phyloP scores from a whole-genome alignment of 306 rosid species.

The Pachyrhizus erosus region DNA sequence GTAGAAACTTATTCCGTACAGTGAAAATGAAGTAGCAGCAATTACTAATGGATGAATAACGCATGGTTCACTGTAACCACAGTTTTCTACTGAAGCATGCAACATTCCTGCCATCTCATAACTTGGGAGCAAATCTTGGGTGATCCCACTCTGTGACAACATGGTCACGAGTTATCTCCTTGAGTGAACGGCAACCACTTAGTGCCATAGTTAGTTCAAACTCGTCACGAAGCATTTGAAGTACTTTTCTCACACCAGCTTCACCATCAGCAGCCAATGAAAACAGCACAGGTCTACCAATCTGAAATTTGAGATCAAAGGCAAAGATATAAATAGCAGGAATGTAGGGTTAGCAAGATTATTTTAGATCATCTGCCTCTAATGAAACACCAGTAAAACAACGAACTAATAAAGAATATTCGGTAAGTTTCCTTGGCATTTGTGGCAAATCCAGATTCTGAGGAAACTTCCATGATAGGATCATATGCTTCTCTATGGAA shows the following conservation, averaged over 20 bases:
- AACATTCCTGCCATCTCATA: constrained; percentile 30
- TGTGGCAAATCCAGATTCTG: not conserved
- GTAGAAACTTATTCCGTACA: constrained; percentile 16
- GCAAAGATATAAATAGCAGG: not conserved
- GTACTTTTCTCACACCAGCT: constrained; percentile 90
- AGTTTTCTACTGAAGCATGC: constrained; percentile 30
- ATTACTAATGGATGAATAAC: not conserved
- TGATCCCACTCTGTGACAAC: constrained; percentile 75
- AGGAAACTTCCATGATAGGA: not conserved
- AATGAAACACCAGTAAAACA: constrained; percentile 5
- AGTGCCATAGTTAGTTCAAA: constrained; percentile 91
- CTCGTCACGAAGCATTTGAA: constrained; percentile 81
- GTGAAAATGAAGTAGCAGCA: not conserved
- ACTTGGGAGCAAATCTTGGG: constrained; percentile 56
- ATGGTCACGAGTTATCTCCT: constrained; percentile 92
- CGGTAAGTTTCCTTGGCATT: not conserved
- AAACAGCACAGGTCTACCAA: constrained; percentile 91
- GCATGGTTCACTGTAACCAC: not conserved
- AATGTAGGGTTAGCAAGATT: not conserved
- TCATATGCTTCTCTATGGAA: constrained; percentile 4
- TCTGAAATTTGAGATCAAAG: constrained; percentile 53
- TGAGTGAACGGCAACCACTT: constrained; percentile 85
- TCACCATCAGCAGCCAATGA: constrained; percentile 93
- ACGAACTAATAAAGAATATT: not conserved
- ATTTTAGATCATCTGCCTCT: not conserved